Evolutionary conservation across 148 eudicot genomes (phyloP).

Genomic region (Oxyria digyna): DNA sequence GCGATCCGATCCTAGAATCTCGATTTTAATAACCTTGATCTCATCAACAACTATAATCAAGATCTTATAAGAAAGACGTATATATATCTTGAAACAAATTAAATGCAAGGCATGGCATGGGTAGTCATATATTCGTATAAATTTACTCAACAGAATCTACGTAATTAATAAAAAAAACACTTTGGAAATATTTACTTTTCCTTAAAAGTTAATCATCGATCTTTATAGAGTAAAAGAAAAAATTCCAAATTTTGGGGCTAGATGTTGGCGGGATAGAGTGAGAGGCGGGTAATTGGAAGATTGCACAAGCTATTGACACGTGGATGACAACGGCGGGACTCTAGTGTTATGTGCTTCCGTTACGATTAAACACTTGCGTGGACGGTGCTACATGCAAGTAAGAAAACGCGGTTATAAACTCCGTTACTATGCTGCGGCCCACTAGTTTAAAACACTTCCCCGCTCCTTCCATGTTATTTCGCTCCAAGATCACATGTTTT

Average conservation of each 20-base stretch:
- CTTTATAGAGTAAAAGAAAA: too few relatives aligned
- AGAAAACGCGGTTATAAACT: background rate
- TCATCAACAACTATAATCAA: background rate
- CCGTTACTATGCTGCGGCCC: background rate
- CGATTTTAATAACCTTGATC: too few relatives aligned
- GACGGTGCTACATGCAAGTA: background rate
- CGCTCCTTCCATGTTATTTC: background rate
- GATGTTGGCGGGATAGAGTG: too few relatives aligned
- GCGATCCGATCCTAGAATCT: too few relatives aligned
- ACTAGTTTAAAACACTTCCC: background rate
- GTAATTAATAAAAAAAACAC: background rate
- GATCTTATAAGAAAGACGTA: too few relatives aligned
- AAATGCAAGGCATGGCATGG: background rate
- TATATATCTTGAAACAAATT: too few relatives aligned
- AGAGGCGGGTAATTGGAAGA: too few relatives aligned
- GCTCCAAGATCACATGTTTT: background rate
- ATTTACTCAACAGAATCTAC: background rate
- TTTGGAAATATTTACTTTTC: background rate
- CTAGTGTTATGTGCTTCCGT: background rate
- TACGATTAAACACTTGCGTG: background rate
- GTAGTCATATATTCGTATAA: background rate
- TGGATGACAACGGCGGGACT: background rate
- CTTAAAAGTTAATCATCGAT: too few relatives aligned
- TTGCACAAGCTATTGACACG: background rate
- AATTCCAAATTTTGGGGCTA: too few relatives aligned